These are phyloP conservation scores for Fusarium hostae DNA, from an alignment of 2,329 filamentous ascomycete genomes.

Conservation along the genomic window DNA sequence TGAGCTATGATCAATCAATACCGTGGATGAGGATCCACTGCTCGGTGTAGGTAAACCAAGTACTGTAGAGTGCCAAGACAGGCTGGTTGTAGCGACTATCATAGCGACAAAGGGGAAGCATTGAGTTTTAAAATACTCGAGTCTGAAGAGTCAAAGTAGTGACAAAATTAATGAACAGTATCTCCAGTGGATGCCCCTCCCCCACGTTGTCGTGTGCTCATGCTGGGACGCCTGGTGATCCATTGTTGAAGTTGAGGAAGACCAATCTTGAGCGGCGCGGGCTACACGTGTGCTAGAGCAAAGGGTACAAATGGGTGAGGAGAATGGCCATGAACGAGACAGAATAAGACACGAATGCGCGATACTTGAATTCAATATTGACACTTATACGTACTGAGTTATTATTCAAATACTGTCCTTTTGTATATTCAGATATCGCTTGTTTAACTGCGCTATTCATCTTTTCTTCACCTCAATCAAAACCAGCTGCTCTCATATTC, in stretches of 20 bases:
- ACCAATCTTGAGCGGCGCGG: constrained; percentile 41
- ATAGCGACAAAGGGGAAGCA: neutral
- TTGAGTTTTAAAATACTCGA: constrained; percentile 17
- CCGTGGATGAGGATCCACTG: constrained; percentile 23
- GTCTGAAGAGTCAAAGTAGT: neutral
- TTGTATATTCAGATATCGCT: neutral
- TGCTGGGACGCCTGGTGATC: constrained; percentile 29
- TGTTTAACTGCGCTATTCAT: neutral
- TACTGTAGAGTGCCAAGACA: constrained; percentile 16
- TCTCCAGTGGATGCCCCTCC: constrained; percentile 3
- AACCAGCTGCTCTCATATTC: neutral
- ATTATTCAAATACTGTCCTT: neutral
- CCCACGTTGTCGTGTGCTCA: constrained; percentile 36
- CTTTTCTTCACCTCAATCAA: neutral
- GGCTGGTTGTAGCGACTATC: neutral
- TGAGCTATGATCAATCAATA: constrained; percentile 25
- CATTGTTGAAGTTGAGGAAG: constrained; percentile 3
- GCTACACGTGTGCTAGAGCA: constrained; percentile 42
- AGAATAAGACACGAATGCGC: constrained; percentile 20
- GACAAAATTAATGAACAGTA: neutral
- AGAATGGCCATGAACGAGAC: constrained; percentile 4
- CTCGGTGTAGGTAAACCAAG: neutral
- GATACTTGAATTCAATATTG: constrained; percentile 8
- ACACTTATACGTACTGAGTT: neutral
- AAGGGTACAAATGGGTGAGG: constrained; percentile 10